Evolutionary conservation across 2,329 filamentous ascomycete genomes (phyloP).

Genomic region (Catunica adiposa): DNA sequence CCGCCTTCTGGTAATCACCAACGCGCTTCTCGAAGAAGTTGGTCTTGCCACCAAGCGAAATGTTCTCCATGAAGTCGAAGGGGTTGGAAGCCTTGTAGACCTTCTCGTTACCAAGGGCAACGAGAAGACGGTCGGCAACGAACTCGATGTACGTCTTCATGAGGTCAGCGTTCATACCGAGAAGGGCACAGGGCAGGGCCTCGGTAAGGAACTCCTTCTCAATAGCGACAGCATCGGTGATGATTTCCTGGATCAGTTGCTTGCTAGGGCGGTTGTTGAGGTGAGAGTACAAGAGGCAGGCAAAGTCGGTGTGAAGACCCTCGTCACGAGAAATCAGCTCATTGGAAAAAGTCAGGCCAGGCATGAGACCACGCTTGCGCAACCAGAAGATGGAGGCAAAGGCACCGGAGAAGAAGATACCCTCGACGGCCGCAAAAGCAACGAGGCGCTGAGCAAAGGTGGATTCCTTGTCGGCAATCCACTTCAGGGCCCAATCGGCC

Average conservation of each 20-base stretch:
- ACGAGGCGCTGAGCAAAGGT: constrained; percentile 92
- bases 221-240: constrained; percentile 81
- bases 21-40: constrained; percentile 99
- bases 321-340: constrained; percentile 99
- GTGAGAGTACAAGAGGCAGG: constrained; percentile 94
- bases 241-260: constrained; percentile 68
- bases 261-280: constrained; percentile 79
- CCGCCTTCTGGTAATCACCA: constrained; percentile 97
- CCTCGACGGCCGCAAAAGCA: constrained; percentile 93
- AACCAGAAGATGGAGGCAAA: constrained; percentile 99
- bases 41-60: constrained; percentile 95
- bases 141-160: constrained; percentile 99
- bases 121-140: constrained; percentile 83
- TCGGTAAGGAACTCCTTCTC: constrained; percentile 98
- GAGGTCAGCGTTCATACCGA: constrained; percentile 91
- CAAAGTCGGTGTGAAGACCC: constrained; percentile 98
- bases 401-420: constrained; percentile 98
- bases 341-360: constrained; percentile 96
- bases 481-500: constrained; percentile 90
- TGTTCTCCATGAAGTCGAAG: constrained; percentile 99
- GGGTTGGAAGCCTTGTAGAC: constrained; percentile 85
- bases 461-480: constrained; percentile 87
- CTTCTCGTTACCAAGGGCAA: constrained; percentile 88
- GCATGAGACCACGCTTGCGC: constrained; percentile 99
- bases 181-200: constrained; percentile 76